Evolutionary conservation across 1,139 yeast species (phyloP).

Genomic region (Debaryomyces coudertii): DNA sequence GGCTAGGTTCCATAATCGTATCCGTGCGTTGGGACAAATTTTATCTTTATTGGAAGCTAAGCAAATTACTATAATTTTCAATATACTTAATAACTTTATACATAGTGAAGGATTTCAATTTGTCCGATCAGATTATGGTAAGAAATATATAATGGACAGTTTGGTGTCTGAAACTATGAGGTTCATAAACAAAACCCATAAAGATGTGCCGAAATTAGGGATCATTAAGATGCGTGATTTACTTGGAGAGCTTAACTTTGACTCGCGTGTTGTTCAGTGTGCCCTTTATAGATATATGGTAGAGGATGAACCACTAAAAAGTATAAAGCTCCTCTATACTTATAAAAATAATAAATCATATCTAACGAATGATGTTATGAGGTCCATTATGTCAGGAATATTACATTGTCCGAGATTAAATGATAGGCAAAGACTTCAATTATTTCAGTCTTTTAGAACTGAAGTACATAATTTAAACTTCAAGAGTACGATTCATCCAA

Average conservation of each 20-base stretch:
- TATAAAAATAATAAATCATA: constrained; percentile 22
- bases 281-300: constrained; percentile 30
- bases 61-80: constrained; percentile 20
- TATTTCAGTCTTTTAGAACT: constrained; percentile 25
- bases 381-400: constrained; percentile 31
- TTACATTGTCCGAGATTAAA: constrained; percentile 21
- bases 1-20: constrained; percentile 28
- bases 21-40: constrained; percentile 36
- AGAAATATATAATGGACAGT: constrained; percentile 22
- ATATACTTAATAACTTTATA: constrained; percentile 17
- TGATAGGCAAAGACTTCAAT: constrained; percentile 21
- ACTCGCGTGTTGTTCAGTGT: constrained; percentile 22
- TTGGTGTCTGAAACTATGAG: constrained; percentile 25
- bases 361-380: constrained; percentile 21
- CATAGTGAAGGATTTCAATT: constrained; percentile 20
- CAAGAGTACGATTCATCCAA: constrained; percentile 20
- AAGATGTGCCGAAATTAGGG: constrained; percentile 12
- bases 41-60: constrained; percentile 27
- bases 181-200: constrained; percentile 21
- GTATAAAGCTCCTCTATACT: constrained; percentile 25
- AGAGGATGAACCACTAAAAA: constrained; percentile 26
- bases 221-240: constrained; percentile 23
- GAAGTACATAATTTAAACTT: constrained; percentile 23
- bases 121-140: constrained; percentile 21
- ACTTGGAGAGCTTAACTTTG: constrained; percentile 19